Conservation (phyloP, 208 protist species). For the Zelonia costaricensis region DNA sequence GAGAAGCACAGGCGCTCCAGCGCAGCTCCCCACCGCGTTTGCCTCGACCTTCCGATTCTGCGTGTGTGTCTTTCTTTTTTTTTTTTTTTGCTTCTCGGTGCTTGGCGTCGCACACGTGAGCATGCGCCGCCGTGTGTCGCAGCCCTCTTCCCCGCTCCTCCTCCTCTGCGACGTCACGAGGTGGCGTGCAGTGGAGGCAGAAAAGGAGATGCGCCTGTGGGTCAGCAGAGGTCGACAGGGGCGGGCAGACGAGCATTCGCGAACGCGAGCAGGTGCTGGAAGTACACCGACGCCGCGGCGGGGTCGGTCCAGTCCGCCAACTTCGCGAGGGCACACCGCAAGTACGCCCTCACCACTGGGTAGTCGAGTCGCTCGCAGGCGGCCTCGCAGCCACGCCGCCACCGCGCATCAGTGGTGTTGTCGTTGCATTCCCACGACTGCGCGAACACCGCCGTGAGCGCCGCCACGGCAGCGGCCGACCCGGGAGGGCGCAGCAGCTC, state of each 20-base stretch:
- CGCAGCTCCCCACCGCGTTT: too few species aligned
- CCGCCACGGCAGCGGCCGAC: neutral
- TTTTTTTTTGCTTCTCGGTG: too few species aligned
- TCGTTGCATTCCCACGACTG: conserved; percentile 8
- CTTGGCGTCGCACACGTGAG: too few species aligned
- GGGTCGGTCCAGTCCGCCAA: conserved; percentile 8
- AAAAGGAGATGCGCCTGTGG: too few species aligned
- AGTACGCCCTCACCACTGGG: conserved; percentile 48
- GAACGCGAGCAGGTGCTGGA: conserved; percentile 21
- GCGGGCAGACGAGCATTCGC: conserved; percentile 15
- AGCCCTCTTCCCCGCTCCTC: too few species aligned
- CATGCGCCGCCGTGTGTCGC: too few species aligned
- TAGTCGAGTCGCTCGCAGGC: conserved; percentile 47
- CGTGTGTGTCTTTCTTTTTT: too few species aligned
- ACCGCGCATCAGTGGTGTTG: conserved; percentile 25
- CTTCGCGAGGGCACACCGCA: conserved; percentile 44
- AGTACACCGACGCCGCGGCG: conserved; percentile 1
- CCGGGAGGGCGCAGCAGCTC: neutral
- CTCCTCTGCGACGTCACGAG: too few species aligned
- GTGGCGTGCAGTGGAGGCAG: too few species aligned
- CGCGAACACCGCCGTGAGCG: conserved; percentile 6
- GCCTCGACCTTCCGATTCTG: too few species aligned
- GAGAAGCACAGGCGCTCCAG: too few species aligned
- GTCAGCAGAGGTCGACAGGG: conserved; percentile 25
- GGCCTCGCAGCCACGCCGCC: conserved; percentile 31